Evolutionary conservation across 345 rosid species (phyloP), one percentile per base, ranked within the genome.

Genomic region (Camelina hispida): DNA sequence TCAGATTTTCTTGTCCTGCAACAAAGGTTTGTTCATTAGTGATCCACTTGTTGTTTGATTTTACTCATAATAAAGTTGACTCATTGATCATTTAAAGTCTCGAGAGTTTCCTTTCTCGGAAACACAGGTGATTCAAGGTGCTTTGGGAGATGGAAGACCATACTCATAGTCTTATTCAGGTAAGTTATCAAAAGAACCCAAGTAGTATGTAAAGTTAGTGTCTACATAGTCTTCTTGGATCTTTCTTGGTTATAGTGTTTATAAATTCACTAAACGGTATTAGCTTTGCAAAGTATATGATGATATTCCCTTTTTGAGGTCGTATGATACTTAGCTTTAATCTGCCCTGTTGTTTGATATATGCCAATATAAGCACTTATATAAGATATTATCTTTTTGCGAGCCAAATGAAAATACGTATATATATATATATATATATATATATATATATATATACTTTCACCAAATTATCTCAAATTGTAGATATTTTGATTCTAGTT

Each of bases 91-190:
- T 48, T 66, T 65, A 22, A 66, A 12, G 64, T 63, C 32, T 74
- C 59, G 69, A 75, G 51, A 9, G 18, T 68, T 80, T 81, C 37
- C 74, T 78, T 61, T 76, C 10, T 52, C 2, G 75, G 81, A 42
- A 62, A 76, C 69, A 59, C 74, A 72, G 38, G 64, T 71, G 51
- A 47, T 34, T 59, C 42, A 28, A 67, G 44, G 5, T 75, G 69
- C 38, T 54, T 66, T 61, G 76, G 78, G 44, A 78, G 69, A 64
- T 78, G 68, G 81, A 74, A 16, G 60, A 37, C 76, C 69, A 52
- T 56, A 66, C 63, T 60, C 66, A 67, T 69, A 68, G 57, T 69
- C 71, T 69, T 62, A 40, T 12, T 71, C 48, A 20, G 57, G 77
- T 71, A 14, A 55, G 73, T 68, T 54, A 73, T 72, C 14, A 83